Base-by-base conservation (phyloP, 306 rosid species). In the Citrullus amarus region DNA sequence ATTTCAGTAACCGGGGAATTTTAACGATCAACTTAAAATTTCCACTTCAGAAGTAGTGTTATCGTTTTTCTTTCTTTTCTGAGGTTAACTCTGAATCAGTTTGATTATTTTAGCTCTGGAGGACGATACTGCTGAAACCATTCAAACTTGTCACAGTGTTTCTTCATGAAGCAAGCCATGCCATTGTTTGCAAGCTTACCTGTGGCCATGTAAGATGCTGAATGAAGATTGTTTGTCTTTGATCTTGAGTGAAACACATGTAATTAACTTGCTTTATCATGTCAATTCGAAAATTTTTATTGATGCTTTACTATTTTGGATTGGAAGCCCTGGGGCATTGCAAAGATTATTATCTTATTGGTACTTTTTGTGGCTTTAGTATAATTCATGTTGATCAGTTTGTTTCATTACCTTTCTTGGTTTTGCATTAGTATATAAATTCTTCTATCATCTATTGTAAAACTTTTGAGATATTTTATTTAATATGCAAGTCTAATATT, bases 91-190 rank as follows among this genome's bases (percentile, higher is more conserved):
- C 61, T 65, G 75, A 63, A 62, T 32, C 44, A 48, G 36, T 78
- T 25, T 65, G 34, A 28, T 84, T 81, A 46, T 87, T 81, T 32
- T 75, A 94, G 98, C 86, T 93, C 41, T 93, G 98, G 98, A 91
- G 98, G 88, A 93, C 98, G 36, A 48, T 93, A 28, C 57, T 93
- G 22, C 91, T 93, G 59, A 91, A 93, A 56, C 98, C 98, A 34
- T 93, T 93, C 84, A 93, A 93, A 90, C 98, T 93, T 88, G 88
- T 91, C 79, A 93, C 97, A 2, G 98, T 93, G 83, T 93, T 91
- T 85, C 82, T 93, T 79, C 98, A 93, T 8, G 98, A 93, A 87
- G 91, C 91, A 8, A 93, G 98, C 84, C 98, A 93, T 87, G 98
- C 98, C 51, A 76, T 93, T 81, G 98, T 93, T 83, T 93, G 98